Conservation (phyloP, 129 eudicot genomes). For the Helichrysum umbraculigerum region DNA sequence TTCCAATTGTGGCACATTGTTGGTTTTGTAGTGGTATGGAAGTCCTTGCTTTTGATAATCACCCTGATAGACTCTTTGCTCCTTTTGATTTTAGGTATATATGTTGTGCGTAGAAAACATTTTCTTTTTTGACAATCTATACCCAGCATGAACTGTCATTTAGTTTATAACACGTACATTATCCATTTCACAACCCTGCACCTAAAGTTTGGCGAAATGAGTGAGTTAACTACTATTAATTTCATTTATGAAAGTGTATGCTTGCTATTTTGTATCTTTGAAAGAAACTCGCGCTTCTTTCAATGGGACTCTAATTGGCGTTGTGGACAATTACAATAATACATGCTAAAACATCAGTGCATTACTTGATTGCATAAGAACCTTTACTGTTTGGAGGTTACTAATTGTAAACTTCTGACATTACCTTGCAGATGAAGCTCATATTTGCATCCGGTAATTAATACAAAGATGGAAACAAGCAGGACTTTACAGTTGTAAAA, state of each 20-base stretch:
- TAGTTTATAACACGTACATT: too few relatives aligned
- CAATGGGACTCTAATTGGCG: background rate
- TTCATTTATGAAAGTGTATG: too few relatives aligned
- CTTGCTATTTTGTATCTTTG: background rate
- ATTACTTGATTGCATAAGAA: constrained; percentile 2
- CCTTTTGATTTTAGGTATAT: background rate
- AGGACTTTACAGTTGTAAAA: constrained; percentile 5
- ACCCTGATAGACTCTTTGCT: background rate
- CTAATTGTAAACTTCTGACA: constrained; percentile 2
- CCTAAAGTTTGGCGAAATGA: too few relatives aligned
- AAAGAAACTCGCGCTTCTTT: background rate
- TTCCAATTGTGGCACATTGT: background rate
- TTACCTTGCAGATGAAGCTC: constrained; percentile 49
- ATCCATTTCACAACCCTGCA: too few relatives aligned
- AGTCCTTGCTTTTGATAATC: background rate
- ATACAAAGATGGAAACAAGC: constrained; percentile 30
- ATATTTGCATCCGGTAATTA: constrained; percentile 28
- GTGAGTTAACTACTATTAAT: too few relatives aligned
- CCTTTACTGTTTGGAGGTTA: background rate
- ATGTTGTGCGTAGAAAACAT: background rate
- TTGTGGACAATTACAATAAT: background rate
- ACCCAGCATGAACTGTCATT: background rate
- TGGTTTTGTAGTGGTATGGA: background rate
- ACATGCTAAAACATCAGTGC: background rate
- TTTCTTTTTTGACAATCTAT: background rate